These are phyloP conservation scores for Grosmannia serpens DNA, from an alignment of 2,329 filamentous ascomycete species.

Conservation along the genomic window DNA sequence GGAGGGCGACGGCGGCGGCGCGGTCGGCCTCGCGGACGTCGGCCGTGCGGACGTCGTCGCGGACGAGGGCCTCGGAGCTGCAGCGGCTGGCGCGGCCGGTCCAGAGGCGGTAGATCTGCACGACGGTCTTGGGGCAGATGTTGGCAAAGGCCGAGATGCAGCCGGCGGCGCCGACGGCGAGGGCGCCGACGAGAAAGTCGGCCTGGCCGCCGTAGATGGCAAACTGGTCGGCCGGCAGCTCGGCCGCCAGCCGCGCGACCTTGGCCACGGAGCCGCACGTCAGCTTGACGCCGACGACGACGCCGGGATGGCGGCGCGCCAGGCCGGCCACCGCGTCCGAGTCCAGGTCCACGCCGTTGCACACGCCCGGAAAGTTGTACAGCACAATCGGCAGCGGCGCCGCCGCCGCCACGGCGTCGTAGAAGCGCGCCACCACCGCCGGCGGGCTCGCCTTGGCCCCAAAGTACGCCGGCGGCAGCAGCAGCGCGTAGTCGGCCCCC, in stretches of 20 bases:
- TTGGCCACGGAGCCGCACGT: constrained; percentile 65
- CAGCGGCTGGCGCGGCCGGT: constrained; percentile 9
- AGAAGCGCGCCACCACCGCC: constrained; percentile 48
- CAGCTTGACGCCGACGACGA: constrained; percentile 23
- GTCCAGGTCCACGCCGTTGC: constrained; percentile 57
- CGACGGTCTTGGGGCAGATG: constrained; percentile 45
- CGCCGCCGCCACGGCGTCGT: constrained; percentile 39
- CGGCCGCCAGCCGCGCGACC: constrained; percentile 46
- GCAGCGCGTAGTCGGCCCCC: constrained; percentile 49
- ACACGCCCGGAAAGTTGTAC: constrained; percentile 60
- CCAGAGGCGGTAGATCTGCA: constrained; percentile 50
- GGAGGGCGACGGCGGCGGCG: constrained; percentile 47
- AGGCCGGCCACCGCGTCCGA: constrained; percentile 47
- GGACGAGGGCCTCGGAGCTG: not conserved
- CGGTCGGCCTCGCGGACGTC: constrained; percentile 33
- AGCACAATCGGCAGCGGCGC: constrained; percentile 47
- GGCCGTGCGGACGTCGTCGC: constrained; percentile 6
- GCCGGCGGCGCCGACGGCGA: constrained; percentile 46
- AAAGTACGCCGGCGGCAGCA: constrained; percentile 54
- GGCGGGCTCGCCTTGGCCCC: constrained; percentile 45
- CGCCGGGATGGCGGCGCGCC: constrained; percentile 21
- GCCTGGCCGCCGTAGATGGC: constrained; percentile 61
- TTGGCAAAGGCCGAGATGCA: constrained; percentile 54
- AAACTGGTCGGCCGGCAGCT: constrained; percentile 44
- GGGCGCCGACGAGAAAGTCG: constrained; percentile 53